Evolutionary conservation across 768 basidiomycete species (phyloP), one percentile per base, ranked within the genome.

Genomic region (Sporobolomyces pararoseus): DNA sequence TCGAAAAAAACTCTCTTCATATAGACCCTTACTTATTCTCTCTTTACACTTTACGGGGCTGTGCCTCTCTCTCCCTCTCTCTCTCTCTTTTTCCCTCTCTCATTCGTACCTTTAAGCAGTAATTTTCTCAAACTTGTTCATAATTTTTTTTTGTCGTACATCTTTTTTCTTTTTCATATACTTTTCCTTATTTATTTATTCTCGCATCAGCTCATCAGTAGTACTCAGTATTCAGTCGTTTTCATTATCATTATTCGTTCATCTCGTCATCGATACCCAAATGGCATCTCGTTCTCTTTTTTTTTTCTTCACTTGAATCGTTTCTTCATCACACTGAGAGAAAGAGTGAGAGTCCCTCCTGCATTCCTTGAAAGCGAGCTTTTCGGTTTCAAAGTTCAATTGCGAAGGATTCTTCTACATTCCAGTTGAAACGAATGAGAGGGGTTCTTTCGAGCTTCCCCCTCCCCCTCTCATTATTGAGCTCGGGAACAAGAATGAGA

Each of bases 31-130:
- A n/a, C n/a, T n/a, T n/a, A n/a, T n/a, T n/a, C n/a, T n/a, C n/a
- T 58, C 37, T 42, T 47, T 31, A 31, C 17, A 2, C 37, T 35
- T 39, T 29, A 46, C 37, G 63, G 32, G 39, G 63, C 63, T 54
- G 52, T 44, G 47, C 63, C 52, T 64, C 39, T 17, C n/a, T 1
- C 17, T 35, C 39, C 49, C 4, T 58, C 37, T n/a, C 21, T 7
- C n/a, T 17, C 29, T 16, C 25, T 7, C 34, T 35, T 51, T 39
- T 42, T 21, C 31, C 35, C 46, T 21, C 21, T 34, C 23, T 46
- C 25, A 53, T 39, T 37, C n/a, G 23, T 31, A 23, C 42, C 23
- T 16, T 59, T 46, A 29, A 27, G 50, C 46, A 35, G 46, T 63
- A 42, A 21, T n/a, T 35, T 7, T 25, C 25, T 25, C 47, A 17